Evolutionary conservation across 441 rosid species (phyloP).

Genomic region (Monsonia emarginata): DNA sequence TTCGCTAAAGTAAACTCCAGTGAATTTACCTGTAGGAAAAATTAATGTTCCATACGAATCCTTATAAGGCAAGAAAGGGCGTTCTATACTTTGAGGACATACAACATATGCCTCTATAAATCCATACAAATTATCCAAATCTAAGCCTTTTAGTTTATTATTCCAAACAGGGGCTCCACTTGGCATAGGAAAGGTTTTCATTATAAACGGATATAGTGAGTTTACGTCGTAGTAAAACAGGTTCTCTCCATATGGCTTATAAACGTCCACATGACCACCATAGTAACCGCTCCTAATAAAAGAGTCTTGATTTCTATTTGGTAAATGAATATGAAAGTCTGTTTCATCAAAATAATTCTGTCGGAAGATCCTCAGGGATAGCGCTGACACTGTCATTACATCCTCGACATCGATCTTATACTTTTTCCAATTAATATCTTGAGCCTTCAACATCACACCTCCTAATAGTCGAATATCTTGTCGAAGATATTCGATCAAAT

Average conservation of each 20-base stretch:
- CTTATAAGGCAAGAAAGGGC: neutral
- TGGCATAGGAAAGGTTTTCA: neutral
- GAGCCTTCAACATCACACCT: no score
- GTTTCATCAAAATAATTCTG: neutral
- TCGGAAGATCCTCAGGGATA: neutral
- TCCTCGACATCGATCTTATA: no score
- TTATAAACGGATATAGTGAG: neutral
- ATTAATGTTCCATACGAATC: neutral
- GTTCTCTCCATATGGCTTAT: neutral
- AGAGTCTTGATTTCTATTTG: constrained; percentile 2
- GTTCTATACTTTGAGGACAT: neutral
- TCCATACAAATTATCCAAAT: neutral
- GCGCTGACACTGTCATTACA: neutral
- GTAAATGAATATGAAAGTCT: constrained; percentile 1
- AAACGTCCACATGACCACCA: constrained; percentile 2
- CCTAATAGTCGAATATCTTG: no score
- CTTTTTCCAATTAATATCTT: no score
- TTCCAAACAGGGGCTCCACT: neutral
- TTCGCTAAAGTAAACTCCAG: neutral
- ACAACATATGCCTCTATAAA: neutral
- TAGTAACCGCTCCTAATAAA: constrained; percentile 10
- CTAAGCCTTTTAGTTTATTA: neutral
- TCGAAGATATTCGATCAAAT: no score
- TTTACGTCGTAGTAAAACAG: neutral
- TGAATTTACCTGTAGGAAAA: neutral